Percentiles rank a stretch among this genome's conserved stretches.
Evolutionary conservation across 179 eudicot genomes (phyloP).

Genomic region (Beta corolliflora): DNA sequence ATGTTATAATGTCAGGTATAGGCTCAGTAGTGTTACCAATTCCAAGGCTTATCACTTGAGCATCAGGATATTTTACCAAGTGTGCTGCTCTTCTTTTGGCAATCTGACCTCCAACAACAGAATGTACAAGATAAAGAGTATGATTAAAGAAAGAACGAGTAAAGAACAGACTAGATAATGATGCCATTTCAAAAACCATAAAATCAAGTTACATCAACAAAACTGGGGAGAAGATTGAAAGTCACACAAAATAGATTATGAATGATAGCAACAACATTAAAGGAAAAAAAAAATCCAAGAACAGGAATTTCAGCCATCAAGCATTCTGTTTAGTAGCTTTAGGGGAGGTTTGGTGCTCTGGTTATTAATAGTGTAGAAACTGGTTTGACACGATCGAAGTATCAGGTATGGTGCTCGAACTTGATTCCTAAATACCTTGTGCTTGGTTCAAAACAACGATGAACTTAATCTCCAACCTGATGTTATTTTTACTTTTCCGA

Average conservation of each 20-base stretch:
- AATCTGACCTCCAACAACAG: conserved; percentile 41
- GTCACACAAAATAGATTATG: background rate
- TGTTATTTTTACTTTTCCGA: too few relatives aligned
- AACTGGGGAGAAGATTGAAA: background rate
- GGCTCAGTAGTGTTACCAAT: conserved; percentile 98
- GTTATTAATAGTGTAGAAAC: too few relatives aligned
- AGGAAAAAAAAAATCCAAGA: background rate
- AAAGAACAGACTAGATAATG: background rate
- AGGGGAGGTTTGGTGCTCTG: too few relatives aligned
- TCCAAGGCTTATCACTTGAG: conserved; percentile 94
- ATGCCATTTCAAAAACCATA: background rate
- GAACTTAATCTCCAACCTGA: too few relatives aligned
- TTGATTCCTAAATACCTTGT: too few relatives aligned
- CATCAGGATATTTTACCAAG: conserved; percentile 83
- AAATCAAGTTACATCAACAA: background rate
- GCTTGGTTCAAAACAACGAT: too few relatives aligned
- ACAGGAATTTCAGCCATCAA: background rate
- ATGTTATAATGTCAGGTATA: conserved; percentile 83
- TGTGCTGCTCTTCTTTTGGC: conserved; percentile 80
- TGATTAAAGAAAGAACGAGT: background rate
- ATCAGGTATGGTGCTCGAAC: too few relatives aligned
- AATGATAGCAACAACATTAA: background rate
- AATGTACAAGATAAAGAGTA: background rate
- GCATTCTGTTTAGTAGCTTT: too few relatives aligned
- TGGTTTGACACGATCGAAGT: too few relatives aligned